These are phyloP conservation scores for Canna indica DNA, from an alignment of 176 grass and related monocot genomes.

Conservation along the genomic window DNA sequence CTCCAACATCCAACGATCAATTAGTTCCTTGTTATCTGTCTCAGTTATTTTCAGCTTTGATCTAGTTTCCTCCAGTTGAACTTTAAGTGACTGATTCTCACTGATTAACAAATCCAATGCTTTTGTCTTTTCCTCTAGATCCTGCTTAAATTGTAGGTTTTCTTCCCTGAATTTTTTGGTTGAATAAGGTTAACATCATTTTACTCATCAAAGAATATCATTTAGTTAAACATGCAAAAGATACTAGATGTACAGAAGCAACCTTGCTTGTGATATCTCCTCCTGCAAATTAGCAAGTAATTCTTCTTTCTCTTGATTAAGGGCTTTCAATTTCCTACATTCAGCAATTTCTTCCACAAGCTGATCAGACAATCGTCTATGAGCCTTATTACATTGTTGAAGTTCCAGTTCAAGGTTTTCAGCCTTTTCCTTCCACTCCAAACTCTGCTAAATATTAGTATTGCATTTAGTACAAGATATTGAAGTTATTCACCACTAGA, in stretches of 20 bases:
- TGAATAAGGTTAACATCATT: constrained; percentile 8
- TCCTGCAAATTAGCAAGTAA: constrained; percentile 38
- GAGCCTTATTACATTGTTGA: constrained; percentile 86
- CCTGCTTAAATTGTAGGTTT: constrained; percentile 55
- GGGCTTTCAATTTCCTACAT: constrained; percentile 43
- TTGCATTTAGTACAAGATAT: background rate
- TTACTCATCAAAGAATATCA: constrained; percentile 10
- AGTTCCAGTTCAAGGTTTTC: constrained; percentile 75
- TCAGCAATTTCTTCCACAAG: constrained; percentile 62
- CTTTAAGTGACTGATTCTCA: constrained; percentile 62
- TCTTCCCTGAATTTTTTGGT: constrained; percentile 49
- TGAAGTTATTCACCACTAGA: too few relatives aligned
- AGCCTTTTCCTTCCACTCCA: constrained; percentile 91
- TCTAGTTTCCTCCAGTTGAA: constrained; percentile 52
- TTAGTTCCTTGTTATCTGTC: constrained; percentile 58
- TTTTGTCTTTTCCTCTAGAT: constrained; percentile 63
- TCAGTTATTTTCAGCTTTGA: constrained; percentile 57
- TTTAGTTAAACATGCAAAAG: constrained; percentile 3
- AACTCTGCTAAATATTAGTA: constrained; percentile 29
- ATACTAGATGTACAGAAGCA: constrained; percentile 23
- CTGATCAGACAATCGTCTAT: constrained; percentile 62
- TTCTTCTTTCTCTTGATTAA: constrained; percentile 70
- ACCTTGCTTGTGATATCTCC: constrained; percentile 65
- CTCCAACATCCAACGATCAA: constrained; percentile 88
- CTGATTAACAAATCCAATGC: constrained; percentile 70